A percentile compares a stretch with the other conserved stretches of the same genome.
Conservation (phyloP, 2,329 filamentous ascomycete species). For the Exophiala sp. region DNA sequence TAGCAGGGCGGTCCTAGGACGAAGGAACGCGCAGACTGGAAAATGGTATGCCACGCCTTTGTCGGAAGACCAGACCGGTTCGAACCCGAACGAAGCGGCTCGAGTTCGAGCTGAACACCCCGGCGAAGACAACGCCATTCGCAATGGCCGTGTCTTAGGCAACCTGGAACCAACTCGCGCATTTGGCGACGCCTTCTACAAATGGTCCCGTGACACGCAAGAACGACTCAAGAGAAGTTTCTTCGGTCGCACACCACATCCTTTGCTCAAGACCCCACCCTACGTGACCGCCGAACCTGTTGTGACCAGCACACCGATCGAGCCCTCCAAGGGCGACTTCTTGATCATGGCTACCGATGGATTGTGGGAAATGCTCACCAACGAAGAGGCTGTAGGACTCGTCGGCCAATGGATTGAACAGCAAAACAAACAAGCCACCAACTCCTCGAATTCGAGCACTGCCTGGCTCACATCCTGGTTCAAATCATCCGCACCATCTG, state of each 20-base stretch:
- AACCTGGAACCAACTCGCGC: slow-evolving; percentile 88
- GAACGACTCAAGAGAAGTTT: slow-evolving; percentile 76
- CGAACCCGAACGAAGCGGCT: slow-evolving; percentile 74
- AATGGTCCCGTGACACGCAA: slow-evolving; percentile 84
- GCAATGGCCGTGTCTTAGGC: slow-evolving; percentile 84
- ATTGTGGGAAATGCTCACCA: slow-evolving; percentile 98
- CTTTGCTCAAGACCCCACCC: slow-evolving; percentile 78
- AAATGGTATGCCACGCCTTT: slow-evolving; percentile 91
- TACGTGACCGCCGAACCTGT: slow-evolving; percentile 97
- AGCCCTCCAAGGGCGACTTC: slow-evolving; percentile 87
- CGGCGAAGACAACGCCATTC: slow-evolving; percentile 71
- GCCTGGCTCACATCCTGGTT: slow-evolving; percentile 63
- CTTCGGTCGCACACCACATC: slow-evolving; percentile 74
- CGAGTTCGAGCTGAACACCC: slow-evolving; percentile 82
- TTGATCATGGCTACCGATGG: slow-evolving; percentile 95
- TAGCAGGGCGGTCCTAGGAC: slow-evolving; percentile 87
- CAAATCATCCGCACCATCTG: slow-evolving; percentile 41
- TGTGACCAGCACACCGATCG: slow-evolving; percentile 84
- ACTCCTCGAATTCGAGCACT: slow-evolving; percentile 35
- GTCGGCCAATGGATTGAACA: slow-evolving; percentile 95
- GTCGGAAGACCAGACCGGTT: slow-evolving; percentile 89
- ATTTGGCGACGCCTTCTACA: slow-evolving; percentile 95
- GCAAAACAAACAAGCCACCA: slow-evolving; percentile 45
- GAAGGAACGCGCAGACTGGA: slow-evolving; percentile 62
- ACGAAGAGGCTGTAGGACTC: slow-evolving; percentile 93